Evolutionary conservation across 2,329 filamentous ascomycete species (phyloP), one percentile per base, ranked within the genome.

Genomic region (Calonectria hongkongensis): DNA sequence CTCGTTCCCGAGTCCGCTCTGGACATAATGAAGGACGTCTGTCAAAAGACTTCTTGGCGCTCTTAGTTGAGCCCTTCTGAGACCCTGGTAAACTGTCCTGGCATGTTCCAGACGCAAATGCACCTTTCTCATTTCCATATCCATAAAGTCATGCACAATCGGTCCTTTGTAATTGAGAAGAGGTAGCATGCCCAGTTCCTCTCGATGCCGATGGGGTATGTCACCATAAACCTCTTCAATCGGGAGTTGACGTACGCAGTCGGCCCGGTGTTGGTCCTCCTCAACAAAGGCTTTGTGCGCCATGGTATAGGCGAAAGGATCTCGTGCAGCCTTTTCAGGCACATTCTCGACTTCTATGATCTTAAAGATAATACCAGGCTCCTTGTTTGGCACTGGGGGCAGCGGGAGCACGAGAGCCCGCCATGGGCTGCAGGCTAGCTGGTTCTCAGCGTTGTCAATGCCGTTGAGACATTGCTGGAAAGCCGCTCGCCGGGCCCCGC

Each of bases 401-500:
- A 28, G 75, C 2, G 86, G 84, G 0, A 88, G 78, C 8, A 85
- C 76, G 12, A 86, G 78, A 0, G 82, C 82, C 30, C 82, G 82
- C 81, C 83, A 86, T 2, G 82, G 80, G 3, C 81, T 84, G 70
- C 83, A 81, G 47, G 83, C 78, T 8, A 78, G 74, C 50, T 76
- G 78, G 68, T 87, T 87, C 78, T 87, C 86, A 5, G 68, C 45
- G 68, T 78, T 84, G 36, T 81, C 79, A 58, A 87, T 83, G 15
- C 81, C 73, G 48, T 83, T 83, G 39, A 89, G 81, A 21, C 82
- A 82, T 36, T 84, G 83, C 74, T 89, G 86, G 27, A 89, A 79
- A 21, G 84, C 87, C 9, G 87, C 88, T 54, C 88, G 85, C 50
- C 84, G 83, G 67, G 82, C 83, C 1, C 87, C 88, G 13, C 86